Conservation (phyloP, 495 filamentous ascomycete genomes). For the Chaetomidium leptoderma region DNA sequence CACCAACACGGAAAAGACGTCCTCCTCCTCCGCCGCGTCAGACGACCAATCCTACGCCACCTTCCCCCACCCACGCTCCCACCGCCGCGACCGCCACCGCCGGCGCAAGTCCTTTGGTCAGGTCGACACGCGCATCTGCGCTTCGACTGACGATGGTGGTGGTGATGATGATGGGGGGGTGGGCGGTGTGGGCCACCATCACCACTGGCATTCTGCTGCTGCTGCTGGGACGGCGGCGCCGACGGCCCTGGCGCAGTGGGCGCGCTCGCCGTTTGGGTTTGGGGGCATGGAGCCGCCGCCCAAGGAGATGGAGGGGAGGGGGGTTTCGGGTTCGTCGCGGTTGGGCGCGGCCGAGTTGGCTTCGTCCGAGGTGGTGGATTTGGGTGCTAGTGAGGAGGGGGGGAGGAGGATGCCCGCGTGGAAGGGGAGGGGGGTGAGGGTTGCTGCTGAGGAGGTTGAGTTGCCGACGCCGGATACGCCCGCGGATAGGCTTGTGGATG, state of each 20-base stretch:
- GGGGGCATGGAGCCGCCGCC: background rate
- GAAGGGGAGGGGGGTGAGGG: background rate
- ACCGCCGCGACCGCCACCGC: background rate
- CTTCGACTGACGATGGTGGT: background rate
- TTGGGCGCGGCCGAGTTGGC: slow-evolving; percentile 1
- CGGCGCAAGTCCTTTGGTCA: slow-evolving; percentile 4
- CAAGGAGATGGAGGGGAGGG: slow-evolving; percentile 9
- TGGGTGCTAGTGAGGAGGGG: background rate
- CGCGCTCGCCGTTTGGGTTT: slow-evolving; percentile 8
- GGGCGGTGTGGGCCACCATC: background rate
- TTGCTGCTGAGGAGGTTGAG: slow-evolving; percentile 11
- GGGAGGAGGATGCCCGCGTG: background rate
- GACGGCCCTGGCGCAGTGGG: slow-evolving; percentile 1
- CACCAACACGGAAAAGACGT: background rate
- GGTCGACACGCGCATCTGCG: background rate
- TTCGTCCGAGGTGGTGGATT: background rate
- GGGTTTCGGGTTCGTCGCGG: background rate
- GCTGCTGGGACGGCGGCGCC: background rate
- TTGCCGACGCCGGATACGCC: slow-evolving; percentile 13
- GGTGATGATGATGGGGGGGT: background rate
- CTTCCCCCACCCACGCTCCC: background rate
- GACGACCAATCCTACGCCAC: background rate
- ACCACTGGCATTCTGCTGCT: background rate
- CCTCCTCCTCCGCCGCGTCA: background rate
- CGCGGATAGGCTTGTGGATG: background rate